phyloP scores from a whole-genome alignment of 73 alveolate genomes.

The Blepharisma stoltei region DNA sequence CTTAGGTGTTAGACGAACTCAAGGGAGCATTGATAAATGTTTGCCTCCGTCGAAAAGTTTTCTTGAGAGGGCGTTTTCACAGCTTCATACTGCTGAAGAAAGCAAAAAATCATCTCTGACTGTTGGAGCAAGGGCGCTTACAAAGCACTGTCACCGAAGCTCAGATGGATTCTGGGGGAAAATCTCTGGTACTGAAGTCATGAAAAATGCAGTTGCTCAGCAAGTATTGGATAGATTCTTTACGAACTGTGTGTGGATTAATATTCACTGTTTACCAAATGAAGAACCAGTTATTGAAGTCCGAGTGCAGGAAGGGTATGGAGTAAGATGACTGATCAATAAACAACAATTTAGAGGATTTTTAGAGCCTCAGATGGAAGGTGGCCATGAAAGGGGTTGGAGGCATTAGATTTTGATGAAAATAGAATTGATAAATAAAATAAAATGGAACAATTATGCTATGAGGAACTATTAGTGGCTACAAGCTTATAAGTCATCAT shows the following conservation, averaged over 20 bases:
- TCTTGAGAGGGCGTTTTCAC: constrained; percentile 43
- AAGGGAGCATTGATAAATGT: constrained; percentile 43
- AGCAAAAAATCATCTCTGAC: constrained; percentile 65
- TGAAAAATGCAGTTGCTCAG: constrained; percentile 70
- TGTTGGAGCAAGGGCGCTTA: constrained; percentile 92
- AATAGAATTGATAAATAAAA: no score
- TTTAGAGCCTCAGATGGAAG: constrained; percentile 93
- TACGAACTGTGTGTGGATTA: constrained; percentile 75
- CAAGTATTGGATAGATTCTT: constrained; percentile 49
- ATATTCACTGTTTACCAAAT: constrained; percentile 84
- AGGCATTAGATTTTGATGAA: constrained; percentile 60
- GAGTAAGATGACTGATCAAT: constrained; percentile 84
- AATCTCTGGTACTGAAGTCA: constrained; percentile 76
- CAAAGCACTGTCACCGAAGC: constrained; percentile 82
- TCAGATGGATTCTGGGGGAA: constrained; percentile 87
- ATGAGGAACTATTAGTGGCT: no score
- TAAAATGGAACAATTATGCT: no score
- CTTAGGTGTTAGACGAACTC: constrained; percentile 80
- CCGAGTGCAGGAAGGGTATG: constrained; percentile 86
- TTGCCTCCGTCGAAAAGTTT: constrained; percentile 31
- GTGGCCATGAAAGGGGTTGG: constrained; percentile 95
- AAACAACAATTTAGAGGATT: constrained; percentile 81
- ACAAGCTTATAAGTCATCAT: background rate
- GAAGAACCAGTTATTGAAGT: constrained; percentile 68
- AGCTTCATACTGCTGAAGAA: constrained; percentile 53